A percentile compares a stretch with the other conserved stretches of the same genome.
Evolutionary conservation across 345 rosid genomes (phyloP).

Genomic region (Draba incana): DNA sequence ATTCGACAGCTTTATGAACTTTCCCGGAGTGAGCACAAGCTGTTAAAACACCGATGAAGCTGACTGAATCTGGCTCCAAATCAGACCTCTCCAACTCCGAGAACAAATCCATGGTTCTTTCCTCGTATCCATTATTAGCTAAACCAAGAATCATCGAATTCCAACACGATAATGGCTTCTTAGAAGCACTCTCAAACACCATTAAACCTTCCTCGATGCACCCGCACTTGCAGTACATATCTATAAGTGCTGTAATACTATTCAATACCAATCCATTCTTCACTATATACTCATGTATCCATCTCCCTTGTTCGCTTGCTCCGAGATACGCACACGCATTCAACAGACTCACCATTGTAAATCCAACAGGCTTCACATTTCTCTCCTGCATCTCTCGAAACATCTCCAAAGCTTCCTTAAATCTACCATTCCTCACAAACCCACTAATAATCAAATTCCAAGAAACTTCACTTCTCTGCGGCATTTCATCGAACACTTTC

Average conservation of each 20-base stretch:
- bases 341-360: slow-evolving; percentile 75
- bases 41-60: slow-evolving; percentile 67
- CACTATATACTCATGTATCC: slow-evolving; percentile 65
- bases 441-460: slow-evolving; percentile 87
- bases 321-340: slow-evolving; percentile 70
- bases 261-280: slow-evolving; percentile 54
- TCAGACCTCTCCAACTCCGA: slow-evolving; percentile 52
- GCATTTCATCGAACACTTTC: slow-evolving; percentile 59
- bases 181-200: slow-evolving; percentile 46
- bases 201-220: slow-evolving; percentile 50
- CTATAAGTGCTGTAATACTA: slow-evolving; percentile 63
- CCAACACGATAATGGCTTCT: slow-evolving; percentile 69
- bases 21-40: slow-evolving; percentile 73
- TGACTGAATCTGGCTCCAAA: slow-evolving; percentile 60
- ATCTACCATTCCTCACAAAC: slow-evolving; percentile 61
- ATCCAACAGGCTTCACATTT: slow-evolving; percentile 54
- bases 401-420: slow-evolving; percentile 59
- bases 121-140: slow-evolving; percentile 61
- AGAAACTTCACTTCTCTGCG: slow-evolving; percentile 49
- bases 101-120: slow-evolving; percentile 60
- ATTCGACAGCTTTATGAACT: slow-evolving; percentile 52
- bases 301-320: slow-evolving; percentile 68
- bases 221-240: slow-evolving; percentile 83
- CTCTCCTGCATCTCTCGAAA: slow-evolving; percentile 56
- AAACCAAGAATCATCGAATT: slow-evolving; percentile 83